These are phyloP conservation scores for Aspergillus sp. DNA, from an alignment of 2,329 filamentous ascomycete species.

Conservation along the genomic window DNA sequence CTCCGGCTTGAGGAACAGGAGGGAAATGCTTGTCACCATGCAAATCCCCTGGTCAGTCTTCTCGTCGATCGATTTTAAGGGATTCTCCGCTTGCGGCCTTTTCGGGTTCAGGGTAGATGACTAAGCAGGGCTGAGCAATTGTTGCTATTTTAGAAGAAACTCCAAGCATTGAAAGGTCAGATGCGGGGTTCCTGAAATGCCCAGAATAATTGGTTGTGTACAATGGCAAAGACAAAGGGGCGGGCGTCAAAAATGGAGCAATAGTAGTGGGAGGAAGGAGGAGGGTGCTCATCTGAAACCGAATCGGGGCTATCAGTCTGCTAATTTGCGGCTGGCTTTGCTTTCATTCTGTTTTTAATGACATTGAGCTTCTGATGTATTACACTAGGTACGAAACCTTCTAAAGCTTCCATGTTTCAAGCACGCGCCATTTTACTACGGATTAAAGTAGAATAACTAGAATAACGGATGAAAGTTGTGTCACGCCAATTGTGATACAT, in stretches of 20 bases:
- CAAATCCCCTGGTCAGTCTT: constrained; percentile 2
- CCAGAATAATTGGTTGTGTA: background rate
- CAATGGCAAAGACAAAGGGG: background rate
- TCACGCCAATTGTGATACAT: background rate
- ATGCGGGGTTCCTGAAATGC: background rate
- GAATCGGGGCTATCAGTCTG: constrained; percentile 1
- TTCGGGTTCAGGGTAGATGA: constrained; percentile 6
- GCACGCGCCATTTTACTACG: background rate
- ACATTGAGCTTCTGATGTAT: background rate
- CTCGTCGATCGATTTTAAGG: constrained; percentile 9
- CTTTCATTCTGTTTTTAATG: background rate
- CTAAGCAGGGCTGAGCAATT: constrained; percentile 10
- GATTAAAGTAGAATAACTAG: background rate
- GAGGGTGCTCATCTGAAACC: constrained; percentile 1
- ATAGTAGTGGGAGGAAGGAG: background rate
- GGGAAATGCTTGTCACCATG: constrained; percentile 10
- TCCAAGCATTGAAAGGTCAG: constrained; percentile 1
- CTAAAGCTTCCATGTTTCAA: background rate
- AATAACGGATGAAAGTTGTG: no score
- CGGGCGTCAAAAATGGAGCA: background rate
- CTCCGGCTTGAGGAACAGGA: constrained; percentile 23
- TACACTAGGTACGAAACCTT: background rate
- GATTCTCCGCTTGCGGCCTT: constrained; percentile 10
- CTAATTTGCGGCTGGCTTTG: constrained; percentile 4
- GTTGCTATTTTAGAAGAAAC: constrained; percentile 10